Conservation (phyloP, 2,329 filamentous ascomycete species). For the Neurospora sp. region DNA sequence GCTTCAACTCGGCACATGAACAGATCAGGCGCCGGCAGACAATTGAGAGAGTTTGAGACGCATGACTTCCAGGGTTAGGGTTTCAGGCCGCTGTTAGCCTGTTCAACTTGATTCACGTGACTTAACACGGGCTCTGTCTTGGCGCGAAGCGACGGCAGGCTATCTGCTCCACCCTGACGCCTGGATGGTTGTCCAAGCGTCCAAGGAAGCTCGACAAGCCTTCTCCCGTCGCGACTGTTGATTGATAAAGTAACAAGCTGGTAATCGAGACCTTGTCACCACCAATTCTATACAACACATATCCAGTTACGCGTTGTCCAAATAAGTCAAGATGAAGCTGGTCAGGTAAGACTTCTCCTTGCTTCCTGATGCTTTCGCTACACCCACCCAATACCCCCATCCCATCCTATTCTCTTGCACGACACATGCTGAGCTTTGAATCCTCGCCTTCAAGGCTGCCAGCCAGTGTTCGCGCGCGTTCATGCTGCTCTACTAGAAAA, state of each 20-base stretch:
- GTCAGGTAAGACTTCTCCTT: conserved; percentile 59
- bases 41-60: not conserved
- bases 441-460: conserved; percentile 14
- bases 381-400: conserved; percentile 10
- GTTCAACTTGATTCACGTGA: not conserved
- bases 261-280: not conserved
- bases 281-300: not conserved
- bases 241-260: not conserved
- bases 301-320: not conserved
- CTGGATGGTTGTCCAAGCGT: not conserved
- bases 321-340: conserved; percentile 72
- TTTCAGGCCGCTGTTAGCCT: not conserved
- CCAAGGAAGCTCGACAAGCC: not conserved
- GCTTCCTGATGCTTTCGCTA: conserved; percentile 7
- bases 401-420: conserved; percentile 6
- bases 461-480: not conserved
- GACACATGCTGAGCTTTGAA: conserved; percentile 36
- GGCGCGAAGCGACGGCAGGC: not conserved
- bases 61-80: not conserved
- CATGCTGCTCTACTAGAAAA: not conserved
- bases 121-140: not conserved
- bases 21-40: not conserved
- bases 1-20: not conserved
- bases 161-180: not conserved
- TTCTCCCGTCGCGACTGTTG: not conserved